Base-by-base conservation (phyloP, 2,329 filamentous ascomycete genomes). In the Hymenoscyphus repandus region DNA sequence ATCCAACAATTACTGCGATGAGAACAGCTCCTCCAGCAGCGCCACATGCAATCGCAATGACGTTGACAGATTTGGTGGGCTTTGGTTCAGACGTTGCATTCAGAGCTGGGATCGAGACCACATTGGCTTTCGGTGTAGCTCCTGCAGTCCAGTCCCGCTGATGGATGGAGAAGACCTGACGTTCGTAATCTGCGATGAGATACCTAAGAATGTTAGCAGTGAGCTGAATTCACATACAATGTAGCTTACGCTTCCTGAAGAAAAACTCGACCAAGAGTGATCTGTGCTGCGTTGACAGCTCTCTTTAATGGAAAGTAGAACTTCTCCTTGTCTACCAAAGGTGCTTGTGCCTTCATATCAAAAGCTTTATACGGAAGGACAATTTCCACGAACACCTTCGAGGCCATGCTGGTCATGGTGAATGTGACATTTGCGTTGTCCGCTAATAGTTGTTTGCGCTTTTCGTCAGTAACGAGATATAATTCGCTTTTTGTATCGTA, bases 251-350 rank as follows among this genome's bases (percentile, higher is more conserved):
- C 65, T 59, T 72, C 70, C 58, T 72, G 70, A 13, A 72, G 56
- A 51, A 72, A 72, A 7, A 63, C 57, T 45, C 70, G 61, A n/a
- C 70, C 70, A 36, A 72, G 62, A 6, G 64, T 68, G 42, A 63
- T 67, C 48, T 70, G 65, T 33, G 61, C 62, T 7, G 60, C 56
- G 42, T 67, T 64, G 1, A 55, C 51, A 2, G 70, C 64, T 56
- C 60, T 63, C 40, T 68, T 66, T 6, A 73, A 51, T 6, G 70
- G 70, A 49, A 73, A 72, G 53, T 72, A 72, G 4, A 58, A 50
- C 15, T 56, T 60, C n/a, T 52, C 36, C 7, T 53, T 60, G 15
- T 56, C 22, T 2, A 66, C 55, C 7, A 65, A 50, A 27, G 70
- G 70, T 47, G 64, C 67, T 11, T 64, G 57, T 6, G 67, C 63